Conservation (phyloP, 306 rosid genomes). For the Malus sylvestris region DNA sequence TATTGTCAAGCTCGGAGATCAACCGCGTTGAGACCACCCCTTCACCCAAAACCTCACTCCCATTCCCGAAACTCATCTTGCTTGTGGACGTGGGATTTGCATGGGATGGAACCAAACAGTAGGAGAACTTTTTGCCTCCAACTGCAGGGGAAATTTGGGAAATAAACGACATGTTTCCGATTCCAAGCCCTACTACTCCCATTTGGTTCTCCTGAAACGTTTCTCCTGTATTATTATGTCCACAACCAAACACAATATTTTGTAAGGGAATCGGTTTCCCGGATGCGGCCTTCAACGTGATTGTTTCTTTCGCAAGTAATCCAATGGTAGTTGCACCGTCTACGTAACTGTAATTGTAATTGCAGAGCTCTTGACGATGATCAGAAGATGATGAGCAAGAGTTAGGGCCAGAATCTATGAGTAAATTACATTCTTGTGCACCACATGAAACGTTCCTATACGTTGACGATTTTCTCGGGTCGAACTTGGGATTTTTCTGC, state of each 20-base stretch:
- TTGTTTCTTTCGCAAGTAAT: constrained; percentile 34
- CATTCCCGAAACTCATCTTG: constrained; percentile 39
- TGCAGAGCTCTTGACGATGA: constrained; percentile 16
- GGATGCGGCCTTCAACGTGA: constrained; percentile 20
- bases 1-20: constrained; percentile 19
- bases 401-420: background rate
- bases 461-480: constrained; percentile 37
- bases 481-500: constrained; percentile 34
- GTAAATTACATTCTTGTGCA: constrained; percentile 27
- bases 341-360: constrained; percentile 36
- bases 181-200: constrained; percentile 51
- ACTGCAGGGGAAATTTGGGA: constrained; percentile 33
- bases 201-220: constrained; percentile 39
- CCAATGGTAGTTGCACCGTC: constrained; percentile 31
- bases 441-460: constrained; percentile 33
- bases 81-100: constrained; percentile 33
- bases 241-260: constrained; percentile 44
- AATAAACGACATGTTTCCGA: constrained; percentile 47
- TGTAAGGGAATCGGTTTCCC: constrained; percentile 10
- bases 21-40: constrained; percentile 46
- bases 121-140: constrained; percentile 46
- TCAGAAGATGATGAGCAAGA: constrained; percentile 26
- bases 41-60: constrained; percentile 42
- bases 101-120: constrained; percentile 44
- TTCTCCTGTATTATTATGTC: constrained; percentile 33